Evolutionary conservation across 257 asterid genomes (phyloP).

Genomic region (Leptodermis oblonga): DNA sequence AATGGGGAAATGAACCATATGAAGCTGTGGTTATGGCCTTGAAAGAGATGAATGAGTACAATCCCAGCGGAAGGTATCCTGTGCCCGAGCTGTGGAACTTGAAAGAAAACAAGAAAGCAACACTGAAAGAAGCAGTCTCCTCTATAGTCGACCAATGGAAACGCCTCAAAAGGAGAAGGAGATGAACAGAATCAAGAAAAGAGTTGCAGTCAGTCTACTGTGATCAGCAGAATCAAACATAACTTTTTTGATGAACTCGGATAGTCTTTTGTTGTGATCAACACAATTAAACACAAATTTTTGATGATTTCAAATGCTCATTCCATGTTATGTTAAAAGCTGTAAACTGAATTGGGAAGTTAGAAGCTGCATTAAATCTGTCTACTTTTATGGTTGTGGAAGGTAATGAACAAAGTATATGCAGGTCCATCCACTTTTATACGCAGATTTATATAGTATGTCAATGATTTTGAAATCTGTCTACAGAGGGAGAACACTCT

Average conservation of each 20-base stretch:
- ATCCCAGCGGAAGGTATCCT: conserved; percentile 18
- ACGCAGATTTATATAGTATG: too few species aligned
- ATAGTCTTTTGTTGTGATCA: background rate
- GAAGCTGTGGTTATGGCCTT: conserved; percentile 21
- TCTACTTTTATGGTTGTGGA: background rate
- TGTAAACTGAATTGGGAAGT: too few species aligned
- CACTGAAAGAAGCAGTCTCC: conserved; percentile 14
- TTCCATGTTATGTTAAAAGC: background rate
- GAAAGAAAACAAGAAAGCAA: conserved; percentile 13
- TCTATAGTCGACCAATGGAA: conserved; percentile 9
- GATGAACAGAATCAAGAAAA: too few species aligned
- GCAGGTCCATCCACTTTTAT: too few species aligned
- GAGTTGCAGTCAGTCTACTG: too few species aligned
- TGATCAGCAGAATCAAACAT: too few species aligned
- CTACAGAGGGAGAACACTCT: too few species aligned
- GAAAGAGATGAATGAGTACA: conserved; percentile 26
- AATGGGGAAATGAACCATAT: conserved; percentile 17
- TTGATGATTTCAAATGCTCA: background rate
- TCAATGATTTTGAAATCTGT: too few species aligned
- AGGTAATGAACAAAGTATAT: background rate
- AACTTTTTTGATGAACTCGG: too few species aligned
- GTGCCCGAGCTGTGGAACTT: conserved; percentile 19
- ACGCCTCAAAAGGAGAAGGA: conserved; percentile 12
- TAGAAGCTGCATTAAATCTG: background rate
- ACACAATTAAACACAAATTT: background rate